Conservation (phyloP, 305 asterid species). For the Solanum hybrid region DNA sequence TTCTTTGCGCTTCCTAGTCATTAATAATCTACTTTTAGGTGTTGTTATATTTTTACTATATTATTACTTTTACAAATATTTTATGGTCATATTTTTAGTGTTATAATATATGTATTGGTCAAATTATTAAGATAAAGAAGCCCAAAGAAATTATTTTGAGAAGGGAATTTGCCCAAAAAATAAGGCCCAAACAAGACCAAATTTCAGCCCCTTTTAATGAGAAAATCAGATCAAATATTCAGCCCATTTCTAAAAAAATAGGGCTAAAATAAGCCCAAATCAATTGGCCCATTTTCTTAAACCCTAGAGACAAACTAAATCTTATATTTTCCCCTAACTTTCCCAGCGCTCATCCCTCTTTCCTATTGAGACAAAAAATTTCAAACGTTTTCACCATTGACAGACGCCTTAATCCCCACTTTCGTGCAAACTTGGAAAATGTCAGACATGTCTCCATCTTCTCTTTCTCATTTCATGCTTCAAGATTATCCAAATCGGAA, state of each 20-base stretch:
- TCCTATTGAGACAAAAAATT: too few species aligned
- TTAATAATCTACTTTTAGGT: too few species aligned
- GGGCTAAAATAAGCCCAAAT: neutral
- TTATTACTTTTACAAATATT: too few species aligned
- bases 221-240: neutral
- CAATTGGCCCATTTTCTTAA: neutral
- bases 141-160: neutral
- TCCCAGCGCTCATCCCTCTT: neutral
- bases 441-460: neutral
- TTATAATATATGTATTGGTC: neutral
- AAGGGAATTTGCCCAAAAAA: neutral
- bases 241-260: neutral
- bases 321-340: neutral
- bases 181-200: neutral
- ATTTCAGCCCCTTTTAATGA: neutral
- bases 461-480: neutral
- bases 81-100: too few species aligned
- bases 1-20: too few species aligned
- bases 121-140: neutral
- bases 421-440: neutral
- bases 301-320: neutral
- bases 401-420: neutral
- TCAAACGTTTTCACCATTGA: neutral
- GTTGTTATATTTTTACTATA: too few species aligned
- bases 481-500: neutral